Percentiles rank a stretch among this genome's conserved stretches.
phyloP scores from a whole-genome alignment of 768 basidiomycete species.

The Clavulina sp. region DNA sequence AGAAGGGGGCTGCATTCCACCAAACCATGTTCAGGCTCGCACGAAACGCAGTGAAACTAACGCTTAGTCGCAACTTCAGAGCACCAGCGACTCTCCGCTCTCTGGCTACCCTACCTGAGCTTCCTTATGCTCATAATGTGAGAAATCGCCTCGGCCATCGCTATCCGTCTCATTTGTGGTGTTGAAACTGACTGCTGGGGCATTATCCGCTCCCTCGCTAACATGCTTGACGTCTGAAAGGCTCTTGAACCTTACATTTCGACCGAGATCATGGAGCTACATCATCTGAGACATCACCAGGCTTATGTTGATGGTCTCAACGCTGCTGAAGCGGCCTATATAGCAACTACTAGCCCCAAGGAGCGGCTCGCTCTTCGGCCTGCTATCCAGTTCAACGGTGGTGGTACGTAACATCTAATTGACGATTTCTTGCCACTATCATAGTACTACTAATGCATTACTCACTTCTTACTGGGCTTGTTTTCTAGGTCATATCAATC shows the following conservation, averaged over 20 bases:
- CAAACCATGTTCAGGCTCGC: constrained; percentile 38
- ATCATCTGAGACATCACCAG: constrained; percentile 69
- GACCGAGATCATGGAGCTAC: constrained; percentile 82
- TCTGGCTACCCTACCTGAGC: constrained; percentile 55
- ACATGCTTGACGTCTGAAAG: constrained; percentile 48
- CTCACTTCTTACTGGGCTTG: no score
- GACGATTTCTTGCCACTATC: no score
- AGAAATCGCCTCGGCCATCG: constrained; percentile 12
- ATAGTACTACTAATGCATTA: no score
- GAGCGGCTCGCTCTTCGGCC: constrained; percentile 72
- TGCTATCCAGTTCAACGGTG: constrained; percentile 96
- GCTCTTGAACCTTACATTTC: constrained; percentile 89
- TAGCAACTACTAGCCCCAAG: constrained; percentile 35
- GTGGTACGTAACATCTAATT: constrained; percentile 45
- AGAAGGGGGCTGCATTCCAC: no score
- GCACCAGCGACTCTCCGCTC: constrained; percentile 21
- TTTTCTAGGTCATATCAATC: constrained; percentile 80
- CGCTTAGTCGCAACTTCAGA: constrained; percentile 29
- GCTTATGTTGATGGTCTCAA: constrained; percentile 92
- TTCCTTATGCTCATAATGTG: constrained; percentile 71
- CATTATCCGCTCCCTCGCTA: no score
- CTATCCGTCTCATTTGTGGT: not conserved
- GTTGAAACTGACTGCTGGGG: not conserved
- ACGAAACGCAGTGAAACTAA: constrained; percentile 27
- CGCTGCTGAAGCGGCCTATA: constrained; percentile 73